Evolutionary conservation across 192 early-diverging fungal species (phyloP).

Genomic region (Chytriomyces sp.): DNA sequence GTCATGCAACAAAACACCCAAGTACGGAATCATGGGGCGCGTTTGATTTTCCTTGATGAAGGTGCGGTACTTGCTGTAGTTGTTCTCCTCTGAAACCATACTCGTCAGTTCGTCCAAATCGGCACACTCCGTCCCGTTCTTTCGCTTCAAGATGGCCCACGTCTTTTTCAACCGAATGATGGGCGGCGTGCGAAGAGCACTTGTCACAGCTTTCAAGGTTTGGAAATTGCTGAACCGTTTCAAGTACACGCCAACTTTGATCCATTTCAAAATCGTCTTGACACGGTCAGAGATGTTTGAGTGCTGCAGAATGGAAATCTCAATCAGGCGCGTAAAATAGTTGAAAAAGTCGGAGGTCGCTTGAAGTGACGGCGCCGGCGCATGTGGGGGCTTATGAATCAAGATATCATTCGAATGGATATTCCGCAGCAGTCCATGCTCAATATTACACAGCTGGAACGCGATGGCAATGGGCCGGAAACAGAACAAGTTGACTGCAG

Average conservation of each 20-base stretch:
- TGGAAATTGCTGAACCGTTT: constrained; percentile 70
- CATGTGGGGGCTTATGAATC: constrained; percentile 62
- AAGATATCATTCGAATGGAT: constrained; percentile 66
- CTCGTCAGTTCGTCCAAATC: constrained; percentile 58
- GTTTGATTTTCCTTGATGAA: constrained; percentile 53
- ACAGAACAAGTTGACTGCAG: constrained; percentile 51
- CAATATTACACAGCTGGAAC: constrained; percentile 72
- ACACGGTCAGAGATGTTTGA: constrained; percentile 62
- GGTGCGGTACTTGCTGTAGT: constrained; percentile 74
- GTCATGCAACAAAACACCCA: constrained; percentile 79
- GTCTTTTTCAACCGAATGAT: constrained; percentile 71
- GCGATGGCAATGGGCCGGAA: constrained; percentile 69
- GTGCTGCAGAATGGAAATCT: constrained; percentile 71
- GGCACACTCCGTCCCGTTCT: constrained; percentile 65
- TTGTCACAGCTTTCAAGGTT: constrained; percentile 71
- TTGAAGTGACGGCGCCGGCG: constrained; percentile 64
- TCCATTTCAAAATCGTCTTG: constrained; percentile 69
- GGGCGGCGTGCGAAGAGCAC: constrained; percentile 72
- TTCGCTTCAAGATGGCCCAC: constrained; percentile 64
- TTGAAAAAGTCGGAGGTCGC: constrained; percentile 81
- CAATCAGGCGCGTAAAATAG: constrained; percentile 74
- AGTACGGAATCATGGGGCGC: constrained; percentile 71
- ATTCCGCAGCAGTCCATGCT: constrained; percentile 69
- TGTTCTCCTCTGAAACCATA: constrained; percentile 71
- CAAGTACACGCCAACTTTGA: constrained; percentile 66